Conservation (phyloP, 495 filamentous ascomycete genomes). For the Aspergillus baeticus region DNA sequence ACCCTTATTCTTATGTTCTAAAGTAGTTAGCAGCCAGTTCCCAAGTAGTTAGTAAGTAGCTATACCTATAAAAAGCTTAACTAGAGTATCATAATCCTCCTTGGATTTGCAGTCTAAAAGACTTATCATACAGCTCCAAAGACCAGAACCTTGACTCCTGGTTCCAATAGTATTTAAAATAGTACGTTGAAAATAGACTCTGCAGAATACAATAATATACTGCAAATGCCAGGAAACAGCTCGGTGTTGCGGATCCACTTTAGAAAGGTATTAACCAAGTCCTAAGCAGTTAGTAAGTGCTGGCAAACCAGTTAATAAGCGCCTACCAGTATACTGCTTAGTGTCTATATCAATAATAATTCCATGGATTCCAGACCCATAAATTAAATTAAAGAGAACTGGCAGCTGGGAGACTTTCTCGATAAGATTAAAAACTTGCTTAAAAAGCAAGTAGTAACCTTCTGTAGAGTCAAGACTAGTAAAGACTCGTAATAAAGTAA, state of each 20-base stretch:
- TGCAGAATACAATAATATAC: constrained; percentile 5
- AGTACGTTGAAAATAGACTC: constrained; percentile 1
- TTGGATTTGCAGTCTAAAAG: constrained; percentile 7
- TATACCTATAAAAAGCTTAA: constrained; percentile 8
- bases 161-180: constrained; percentile 8
- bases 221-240: background rate
- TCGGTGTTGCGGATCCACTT: constrained; percentile 7
- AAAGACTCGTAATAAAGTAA: constrained; percentile 12
- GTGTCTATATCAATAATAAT: constrained; percentile 10
- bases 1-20: constrained; percentile 2
- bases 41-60: background rate
- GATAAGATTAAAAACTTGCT: constrained; percentile 4
- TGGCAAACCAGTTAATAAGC: background rate
- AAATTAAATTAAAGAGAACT: constrained; percentile 4
- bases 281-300: constrained; percentile 2
- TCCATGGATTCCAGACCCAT: constrained; percentile 7
- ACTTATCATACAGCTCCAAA: constrained; percentile 13
- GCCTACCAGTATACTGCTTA: constrained; percentile 10
- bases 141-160: background rate
- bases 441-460: constrained; percentile 11
- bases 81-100: constrained; percentile 8
- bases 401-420: background rate
- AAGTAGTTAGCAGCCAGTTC: constrained; percentile 6
- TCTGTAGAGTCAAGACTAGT: constrained; percentile 1
- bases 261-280: constrained; percentile 2